Base-by-base conservation (phyloP, 441 rosid genomes). In the Eruca vesicaria region DNA sequence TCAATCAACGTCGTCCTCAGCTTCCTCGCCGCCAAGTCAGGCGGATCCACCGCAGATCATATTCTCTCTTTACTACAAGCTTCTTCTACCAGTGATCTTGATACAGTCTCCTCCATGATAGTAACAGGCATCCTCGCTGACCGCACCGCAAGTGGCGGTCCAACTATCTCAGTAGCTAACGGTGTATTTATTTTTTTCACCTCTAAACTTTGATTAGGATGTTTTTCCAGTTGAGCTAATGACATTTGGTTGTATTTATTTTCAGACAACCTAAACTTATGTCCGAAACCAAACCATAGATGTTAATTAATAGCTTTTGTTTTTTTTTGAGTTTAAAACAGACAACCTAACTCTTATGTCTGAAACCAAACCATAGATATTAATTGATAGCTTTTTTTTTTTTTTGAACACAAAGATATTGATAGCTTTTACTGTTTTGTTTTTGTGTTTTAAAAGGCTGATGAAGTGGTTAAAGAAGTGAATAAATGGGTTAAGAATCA, bases 61-160 rank as follows among this genome's bases (percentile, higher is more conserved):
- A 81, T 91, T 72, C 87, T 93, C 76, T 84, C 88, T 9, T 88
- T 88, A 82, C 91, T 93, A 71, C 81, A 81, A 57, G 78, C 88
- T 61, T 79, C 87, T 67, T 86, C 94, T 56, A 68, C 10, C 61
- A 87, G 86, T 18, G 87, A 85, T 16, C 88, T 93, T 33, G 79
- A 69, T 75, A 48, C 89, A 66, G 85, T 89, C 73, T 83, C 85
- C 19, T 83, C 93, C 5, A 72, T 88, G 80, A 78, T 89, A 57
- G 68, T 91, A 28, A 65, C 86, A n/a, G 64, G 80, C 16, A 84
- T 89, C 35, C 79, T 91, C 32, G 86, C 96, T 52, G 93, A 93
- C 65, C 90, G 91, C 5, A 84, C 86, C 69, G 41, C 82, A 7
- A 36, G 23, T 4, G 94, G 92, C 36, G 94, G 98, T 1, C 94